phyloP scores from a whole-genome alignment of 2,329 filamentous ascomycete species.

The Thelonectria olida region DNA sequence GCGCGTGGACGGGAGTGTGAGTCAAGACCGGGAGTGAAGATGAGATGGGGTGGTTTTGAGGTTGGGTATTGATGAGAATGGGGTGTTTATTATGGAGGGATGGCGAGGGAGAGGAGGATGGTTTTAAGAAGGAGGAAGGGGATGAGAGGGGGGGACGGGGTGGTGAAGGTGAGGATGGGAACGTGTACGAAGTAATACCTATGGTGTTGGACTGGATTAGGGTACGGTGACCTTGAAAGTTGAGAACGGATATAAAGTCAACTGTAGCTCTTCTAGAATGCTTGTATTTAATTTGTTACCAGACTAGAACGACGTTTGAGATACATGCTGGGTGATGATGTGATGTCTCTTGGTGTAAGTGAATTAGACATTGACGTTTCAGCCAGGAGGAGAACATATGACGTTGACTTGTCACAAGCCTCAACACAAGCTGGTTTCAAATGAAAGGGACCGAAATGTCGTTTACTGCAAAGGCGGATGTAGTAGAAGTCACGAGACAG shows the following conservation, averaged over 20 bases:
- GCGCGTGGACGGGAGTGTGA: not conserved
- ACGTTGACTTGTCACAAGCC: not conserved
- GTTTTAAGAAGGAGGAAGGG: not conserved
- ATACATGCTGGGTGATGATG: not conserved
- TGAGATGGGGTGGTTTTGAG: constrained; percentile 23
- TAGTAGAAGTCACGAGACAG: too few relatives aligned
- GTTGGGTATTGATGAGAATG: constrained; percentile 12
- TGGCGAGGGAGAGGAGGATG: not conserved
- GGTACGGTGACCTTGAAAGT: too few relatives aligned
- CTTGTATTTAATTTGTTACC: not conserved
- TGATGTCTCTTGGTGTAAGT: not conserved
- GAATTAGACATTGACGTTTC: not conserved
- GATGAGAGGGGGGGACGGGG: not conserved
- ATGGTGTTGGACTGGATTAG: too few relatives aligned
- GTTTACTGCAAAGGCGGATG: too few relatives aligned
- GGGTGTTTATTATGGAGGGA: not conserved
- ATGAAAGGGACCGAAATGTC: too few relatives aligned
- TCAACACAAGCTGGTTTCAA: too few relatives aligned
- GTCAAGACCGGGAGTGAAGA: constrained; percentile 17
- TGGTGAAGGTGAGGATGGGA: not conserved
- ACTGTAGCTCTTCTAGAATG: not conserved
- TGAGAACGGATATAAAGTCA: not conserved
- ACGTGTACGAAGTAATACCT: not conserved
- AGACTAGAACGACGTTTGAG: not conserved
- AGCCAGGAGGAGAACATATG: not conserved